phyloP scores from a whole-genome alignment of 305 asterid genomes.

The Rubia tinctorum region DNA sequence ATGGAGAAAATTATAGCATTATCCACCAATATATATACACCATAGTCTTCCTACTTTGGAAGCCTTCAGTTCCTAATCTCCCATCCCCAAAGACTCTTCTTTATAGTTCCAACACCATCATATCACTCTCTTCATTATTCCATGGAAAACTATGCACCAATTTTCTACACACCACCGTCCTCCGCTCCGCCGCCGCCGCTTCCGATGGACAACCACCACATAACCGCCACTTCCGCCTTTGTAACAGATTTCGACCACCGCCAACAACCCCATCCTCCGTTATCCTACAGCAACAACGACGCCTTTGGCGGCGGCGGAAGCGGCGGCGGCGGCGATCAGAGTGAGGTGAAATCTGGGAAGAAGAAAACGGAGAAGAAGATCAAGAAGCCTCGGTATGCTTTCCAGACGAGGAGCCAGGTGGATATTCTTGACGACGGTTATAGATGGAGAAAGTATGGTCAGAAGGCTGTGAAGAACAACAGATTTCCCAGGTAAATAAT shows the following conservation, averaged over 20 bases:
- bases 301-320: constrained; percentile 1
- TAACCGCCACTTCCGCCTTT: neutral
- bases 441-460: constrained; percentile 91
- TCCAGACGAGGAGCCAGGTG: constrained; percentile 83
- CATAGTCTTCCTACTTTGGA: constrained; percentile 14
- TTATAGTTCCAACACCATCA: neutral
- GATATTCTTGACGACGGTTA: constrained; percentile 90
- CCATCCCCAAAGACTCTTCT: neutral
- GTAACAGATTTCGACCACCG: neutral
- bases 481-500: constrained; percentile 72
- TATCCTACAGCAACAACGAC: neutral
- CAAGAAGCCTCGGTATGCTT: constrained; percentile 54
- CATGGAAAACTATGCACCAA: constrained; percentile 28
- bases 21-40: neutral
- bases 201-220: constrained; percentile 9
- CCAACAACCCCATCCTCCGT: neutral
- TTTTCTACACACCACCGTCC: constrained; percentile 19
- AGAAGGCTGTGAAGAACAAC: constrained; percentile 79
- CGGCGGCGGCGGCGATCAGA: constrained; percentile 11
- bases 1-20: neutral
- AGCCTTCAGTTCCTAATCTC: constrained; percentile 7
- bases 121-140: neutral
- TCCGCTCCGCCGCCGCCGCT: constrained; percentile 22
- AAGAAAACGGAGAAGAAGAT: constrained; percentile 42
- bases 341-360: constrained; percentile 33